Conservation (phyloP, 495 filamentous ascomycete species). For the Penicillium psychrofluorescens region DNA sequence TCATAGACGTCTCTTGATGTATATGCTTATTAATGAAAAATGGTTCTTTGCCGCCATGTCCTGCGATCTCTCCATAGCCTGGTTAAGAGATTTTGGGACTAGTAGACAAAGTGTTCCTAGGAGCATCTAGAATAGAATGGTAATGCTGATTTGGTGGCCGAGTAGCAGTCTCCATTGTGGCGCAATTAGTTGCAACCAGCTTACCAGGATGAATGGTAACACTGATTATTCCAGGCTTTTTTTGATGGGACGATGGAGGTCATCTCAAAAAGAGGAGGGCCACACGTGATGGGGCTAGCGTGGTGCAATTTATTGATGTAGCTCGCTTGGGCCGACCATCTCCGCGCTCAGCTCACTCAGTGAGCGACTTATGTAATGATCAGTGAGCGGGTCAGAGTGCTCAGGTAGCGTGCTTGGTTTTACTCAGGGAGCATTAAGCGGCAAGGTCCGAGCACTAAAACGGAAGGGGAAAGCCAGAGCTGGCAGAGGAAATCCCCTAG, state of each 20-base stretch:
- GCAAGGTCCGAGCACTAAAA: constrained; percentile 5
- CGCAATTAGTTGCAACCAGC: not conserved
- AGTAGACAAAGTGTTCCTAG: not conserved
- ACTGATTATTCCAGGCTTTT: no score
- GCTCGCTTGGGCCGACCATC: no score
- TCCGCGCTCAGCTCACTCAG: no score
- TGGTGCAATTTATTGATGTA: no score
- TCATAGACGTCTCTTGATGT: no score
- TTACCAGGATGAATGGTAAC: not conserved
- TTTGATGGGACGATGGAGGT: no score
- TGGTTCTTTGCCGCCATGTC: no score
- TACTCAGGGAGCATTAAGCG: constrained; percentile 4
- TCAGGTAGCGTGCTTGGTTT: not conserved
- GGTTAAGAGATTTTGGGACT: not conserved
- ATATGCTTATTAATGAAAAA: no score
- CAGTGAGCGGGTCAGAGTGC: no score
- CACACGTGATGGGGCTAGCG: no score
- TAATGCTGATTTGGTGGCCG: not conserved
- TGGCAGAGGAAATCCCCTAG: constrained; percentile 11
- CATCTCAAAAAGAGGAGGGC: no score
- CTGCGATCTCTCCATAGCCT: constrained; percentile 2
- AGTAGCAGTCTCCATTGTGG: not conserved
- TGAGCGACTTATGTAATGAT: no score
- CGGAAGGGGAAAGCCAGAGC: constrained; percentile 7
- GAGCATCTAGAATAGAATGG: not conserved